Evolutionary conservation across 768 basidiomycete genomes (phyloP).

Genomic region (Coprinellus aureogranulatus): DNA sequence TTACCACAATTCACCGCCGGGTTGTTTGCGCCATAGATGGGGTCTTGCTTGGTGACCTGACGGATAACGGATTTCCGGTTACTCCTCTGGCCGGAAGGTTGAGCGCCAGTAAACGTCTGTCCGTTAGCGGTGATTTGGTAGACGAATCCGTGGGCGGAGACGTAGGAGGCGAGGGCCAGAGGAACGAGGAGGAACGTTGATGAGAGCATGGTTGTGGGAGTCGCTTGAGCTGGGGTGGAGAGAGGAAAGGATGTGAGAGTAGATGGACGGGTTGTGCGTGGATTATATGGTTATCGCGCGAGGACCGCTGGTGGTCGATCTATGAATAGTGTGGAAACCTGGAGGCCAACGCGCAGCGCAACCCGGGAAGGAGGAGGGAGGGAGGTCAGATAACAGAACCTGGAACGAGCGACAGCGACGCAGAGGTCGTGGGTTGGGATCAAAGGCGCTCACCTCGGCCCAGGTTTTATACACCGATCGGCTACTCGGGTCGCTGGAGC

Average conservation of each 20-base stretch:
- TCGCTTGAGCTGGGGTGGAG: not conserved
- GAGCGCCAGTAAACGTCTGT: constrained; percentile 35
- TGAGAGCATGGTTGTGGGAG: constrained; percentile 24
- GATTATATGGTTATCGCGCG: not conserved
- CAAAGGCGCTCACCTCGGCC: not conserved
- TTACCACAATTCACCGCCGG: constrained; percentile 57
- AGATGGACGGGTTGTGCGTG: not conserved
- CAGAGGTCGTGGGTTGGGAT: not conserved
- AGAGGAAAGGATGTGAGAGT: not conserved
- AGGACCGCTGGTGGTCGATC: not conserved
- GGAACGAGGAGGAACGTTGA: constrained; percentile 26
- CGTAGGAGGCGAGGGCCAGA: constrained; percentile 33
- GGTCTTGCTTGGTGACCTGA: constrained; percentile 34
- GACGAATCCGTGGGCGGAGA: constrained; percentile 47
- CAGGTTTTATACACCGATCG: not conserved
- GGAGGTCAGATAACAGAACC: not conserved
- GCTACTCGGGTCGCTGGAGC: not conserved
- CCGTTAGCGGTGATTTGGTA: constrained; percentile 37
- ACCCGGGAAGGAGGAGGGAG: not conserved
- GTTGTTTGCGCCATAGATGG: constrained; percentile 56
- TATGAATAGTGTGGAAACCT: constrained; percentile 2
- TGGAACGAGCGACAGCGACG: too few species aligned
- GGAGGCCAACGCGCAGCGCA: constrained; percentile 4
- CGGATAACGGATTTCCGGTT: constrained; percentile 36
- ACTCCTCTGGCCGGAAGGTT: constrained; percentile 17